These are phyloP conservation scores for Botrytis medusae DNA, from an alignment of 2,329 filamentous ascomycete genomes.

Conservation along the genomic window DNA sequence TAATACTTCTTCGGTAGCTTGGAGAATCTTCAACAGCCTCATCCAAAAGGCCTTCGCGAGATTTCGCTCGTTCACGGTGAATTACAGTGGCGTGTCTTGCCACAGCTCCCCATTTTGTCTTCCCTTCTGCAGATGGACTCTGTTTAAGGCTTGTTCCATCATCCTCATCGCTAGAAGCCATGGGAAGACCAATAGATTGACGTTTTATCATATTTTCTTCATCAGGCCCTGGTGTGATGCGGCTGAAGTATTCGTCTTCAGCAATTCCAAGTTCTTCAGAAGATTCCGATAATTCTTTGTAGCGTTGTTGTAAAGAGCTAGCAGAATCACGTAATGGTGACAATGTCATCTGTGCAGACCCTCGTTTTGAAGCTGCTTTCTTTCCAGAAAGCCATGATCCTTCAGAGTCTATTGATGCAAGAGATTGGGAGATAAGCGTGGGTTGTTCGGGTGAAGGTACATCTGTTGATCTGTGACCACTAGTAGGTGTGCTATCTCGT, in stretches of 20 bases:
- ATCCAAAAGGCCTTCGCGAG: slow-evolving; percentile 54
- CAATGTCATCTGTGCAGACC: slow-evolving; percentile 47
- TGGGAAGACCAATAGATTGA: slow-evolving; percentile 48
- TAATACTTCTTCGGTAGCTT: slow-evolving; percentile 28
- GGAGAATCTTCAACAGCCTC: slow-evolving; percentile 27
- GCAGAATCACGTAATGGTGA: slow-evolving; percentile 44
- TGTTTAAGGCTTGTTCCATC: slow-evolving; percentile 45
- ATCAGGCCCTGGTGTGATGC: slow-evolving; percentile 46
- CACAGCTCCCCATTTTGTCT: slow-evolving; percentile 40
- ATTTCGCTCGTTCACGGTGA: slow-evolving; percentile 57
- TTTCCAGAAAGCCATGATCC: slow-evolving; percentile 92
- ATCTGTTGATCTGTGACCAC: slow-evolving; percentile 43
- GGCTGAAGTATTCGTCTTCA: slow-evolving; percentile 74
- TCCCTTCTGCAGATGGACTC: slow-evolving; percentile 32
- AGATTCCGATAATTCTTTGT: slow-evolving; percentile 56
- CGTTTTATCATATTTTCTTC: slow-evolving; percentile 38
- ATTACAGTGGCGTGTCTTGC: slow-evolving; percentile 61
- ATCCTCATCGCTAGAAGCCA: slow-evolving; percentile 59
- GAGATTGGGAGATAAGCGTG: slow-evolving; percentile 69
- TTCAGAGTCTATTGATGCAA: slow-evolving; percentile 94
- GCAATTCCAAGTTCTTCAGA: slow-evolving; percentile 66
- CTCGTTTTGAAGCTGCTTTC: slow-evolving; percentile 48
- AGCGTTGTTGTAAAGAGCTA: slow-evolving; percentile 44
- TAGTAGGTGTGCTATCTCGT: slow-evolving; percentile 47
- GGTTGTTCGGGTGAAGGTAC: slow-evolving; percentile 54